Conservation (phyloP, 1,284 basidiomycete species). For the Papiliotrema fonsecae region DNA sequence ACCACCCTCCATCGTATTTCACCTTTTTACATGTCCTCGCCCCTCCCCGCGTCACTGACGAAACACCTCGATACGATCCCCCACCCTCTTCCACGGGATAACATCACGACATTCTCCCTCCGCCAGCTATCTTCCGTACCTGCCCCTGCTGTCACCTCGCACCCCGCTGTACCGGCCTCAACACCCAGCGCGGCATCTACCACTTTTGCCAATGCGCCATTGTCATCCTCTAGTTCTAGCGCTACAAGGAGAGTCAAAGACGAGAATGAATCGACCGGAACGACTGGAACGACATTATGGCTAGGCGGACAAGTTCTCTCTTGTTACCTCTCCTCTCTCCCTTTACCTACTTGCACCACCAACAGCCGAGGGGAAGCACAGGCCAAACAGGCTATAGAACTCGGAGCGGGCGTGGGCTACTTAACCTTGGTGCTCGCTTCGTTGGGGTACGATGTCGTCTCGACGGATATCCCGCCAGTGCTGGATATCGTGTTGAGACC, state of each 20-base stretch:
- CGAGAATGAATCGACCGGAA: constrained; percentile 30
- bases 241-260: too few species aligned
- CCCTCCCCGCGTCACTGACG: constrained; percentile 47
- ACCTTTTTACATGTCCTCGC: constrained; percentile 5
- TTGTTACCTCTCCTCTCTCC: constrained; percentile 53
- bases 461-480: constrained; percentile 71
- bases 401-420: constrained; percentile 77
- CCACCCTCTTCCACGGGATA: constrained; percentile 51
- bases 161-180: too few species aligned
- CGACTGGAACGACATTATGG: constrained; percentile 86
- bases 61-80: constrained; percentile 60
- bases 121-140: constrained; percentile 22
- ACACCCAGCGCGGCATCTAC: neutral
- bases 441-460: constrained; percentile 68
- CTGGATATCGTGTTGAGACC: constrained; percentile 60
- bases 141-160: too few species aligned
- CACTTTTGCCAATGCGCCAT: too few species aligned
- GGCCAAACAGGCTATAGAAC: constrained; percentile 58
- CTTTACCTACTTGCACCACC: neutral
- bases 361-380: constrained; percentile 4
- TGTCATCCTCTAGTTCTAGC: too few species aligned
- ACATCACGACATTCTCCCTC: constrained; percentile 29
- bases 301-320: constrained; percentile 71
- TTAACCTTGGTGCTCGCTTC: constrained; percentile 65
- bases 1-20: too few species aligned